Base-by-base conservation (phyloP, 441 rosid genomes). In the Mallotus repandus region DNA sequence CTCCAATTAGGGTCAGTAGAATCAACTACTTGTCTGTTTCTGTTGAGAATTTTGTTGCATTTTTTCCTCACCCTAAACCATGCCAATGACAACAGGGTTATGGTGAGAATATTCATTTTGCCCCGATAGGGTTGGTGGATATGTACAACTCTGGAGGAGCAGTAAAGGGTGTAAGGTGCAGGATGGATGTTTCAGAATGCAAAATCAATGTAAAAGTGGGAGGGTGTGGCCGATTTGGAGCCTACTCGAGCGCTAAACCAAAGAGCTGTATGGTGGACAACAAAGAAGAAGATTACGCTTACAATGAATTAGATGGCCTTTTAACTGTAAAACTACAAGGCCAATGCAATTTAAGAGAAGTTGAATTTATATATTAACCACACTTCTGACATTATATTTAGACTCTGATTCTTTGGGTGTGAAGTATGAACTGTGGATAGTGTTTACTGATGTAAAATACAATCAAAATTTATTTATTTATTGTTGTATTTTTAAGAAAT, bases 141-240 rank as follows among this genome's bases (percentile, higher is more conserved):
- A 87, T 89, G 96, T 87, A 82, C 76, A 89, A 91, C 66, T 86
- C 96, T 0, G 94, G 92, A 53, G 96, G 96, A 79, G 90, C 88
- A 38, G 76, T 89, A 22, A 87, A 84, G 79, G 80, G 81, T 57
- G 32, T 91, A 25, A 77, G 69, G 32, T 78, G 73, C 74, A 58
- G 35, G 41, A 54, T 66, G 16, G 73, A 79, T 50, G 32, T n/a
- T 22, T 62, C 83, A 54, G 77, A 59, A 25, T 79, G 64, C 77
- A 64, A 8, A 49, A 74, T 88, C 9, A 80, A 22, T 29, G 69
- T 84, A 45, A 75, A 74, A 75, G 81, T 68, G 1, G 74, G 82
- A 83, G 93, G 92, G 13, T 75, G 79, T 65, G 91, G 93, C 63
- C 66, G 86, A 70, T 80, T 87, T 68, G 94, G 90, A 69, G 84